These are phyloP conservation scores for Fraxinus quadrangulata DNA, from an alignment of 257 asterid genomes.

Conservation along the genomic window DNA sequence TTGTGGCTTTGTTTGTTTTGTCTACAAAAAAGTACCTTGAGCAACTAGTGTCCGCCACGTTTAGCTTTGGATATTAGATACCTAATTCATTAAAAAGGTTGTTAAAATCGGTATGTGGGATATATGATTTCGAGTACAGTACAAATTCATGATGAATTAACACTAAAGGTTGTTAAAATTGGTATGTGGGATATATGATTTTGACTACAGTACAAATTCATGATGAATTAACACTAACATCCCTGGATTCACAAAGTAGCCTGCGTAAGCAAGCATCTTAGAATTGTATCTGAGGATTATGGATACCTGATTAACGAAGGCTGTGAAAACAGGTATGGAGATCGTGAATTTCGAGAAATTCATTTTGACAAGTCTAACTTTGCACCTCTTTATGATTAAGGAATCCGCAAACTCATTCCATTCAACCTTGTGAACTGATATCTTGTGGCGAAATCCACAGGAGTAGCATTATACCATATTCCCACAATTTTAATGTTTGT, in stretches of 20 bases:
- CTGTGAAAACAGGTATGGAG: constrained; percentile 8
- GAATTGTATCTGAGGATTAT: neutral
- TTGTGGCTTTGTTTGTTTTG: neutral
- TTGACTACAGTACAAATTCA: neutral
- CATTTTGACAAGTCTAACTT: neutral
- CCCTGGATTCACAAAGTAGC: neutral
- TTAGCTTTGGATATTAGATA: constrained; percentile 4
- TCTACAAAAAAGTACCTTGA: neutral
- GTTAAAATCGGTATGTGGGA: constrained; percentile 14
- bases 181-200: neutral
- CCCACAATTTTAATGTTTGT: neutral
- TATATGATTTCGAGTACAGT: neutral
- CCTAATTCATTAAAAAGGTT: neutral
- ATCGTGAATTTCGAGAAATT: constrained; percentile 2
- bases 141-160: constrained; percentile 1
- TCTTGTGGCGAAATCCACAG: neutral
- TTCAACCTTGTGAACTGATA: neutral
- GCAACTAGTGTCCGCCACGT: neutral
- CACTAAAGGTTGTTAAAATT: constrained; percentile 5
- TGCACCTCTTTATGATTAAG: neutral
- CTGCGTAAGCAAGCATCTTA: neutral
- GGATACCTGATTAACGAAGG: constrained; percentile 3
- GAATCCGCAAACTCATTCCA: neutral
- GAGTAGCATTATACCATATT: constrained; percentile 14
- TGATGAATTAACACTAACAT: neutral